Conservation (phyloP, 495 filamentous ascomycete species). For the Cryomyces minteri region DNA sequence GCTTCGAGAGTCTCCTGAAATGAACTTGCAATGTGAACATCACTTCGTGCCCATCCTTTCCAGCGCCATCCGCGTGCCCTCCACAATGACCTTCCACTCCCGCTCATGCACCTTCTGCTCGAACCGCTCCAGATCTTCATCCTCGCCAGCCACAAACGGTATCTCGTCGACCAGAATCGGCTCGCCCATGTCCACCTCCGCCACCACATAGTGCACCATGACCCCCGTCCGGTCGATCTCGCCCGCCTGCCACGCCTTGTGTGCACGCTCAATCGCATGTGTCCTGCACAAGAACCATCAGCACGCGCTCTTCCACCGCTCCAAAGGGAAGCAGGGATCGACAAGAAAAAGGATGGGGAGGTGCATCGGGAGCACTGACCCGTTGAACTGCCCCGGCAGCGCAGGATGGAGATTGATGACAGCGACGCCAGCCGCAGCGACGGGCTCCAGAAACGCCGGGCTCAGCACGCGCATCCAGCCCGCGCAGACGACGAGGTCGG, state of each 20-base stretch:
- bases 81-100: slow-evolving; percentile 19
- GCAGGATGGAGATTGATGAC: slow-evolving; percentile 86
- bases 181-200: slow-evolving; percentile 64
- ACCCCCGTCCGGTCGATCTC: slow-evolving; percentile 65
- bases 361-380: background rate
- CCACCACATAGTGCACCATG: slow-evolving; percentile 88
- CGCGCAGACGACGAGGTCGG: slow-evolving; percentile 50
- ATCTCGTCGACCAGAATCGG: slow-evolving; percentile 59
- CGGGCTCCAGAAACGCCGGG: slow-evolving; percentile 42
- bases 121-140: slow-evolving; percentile 12
- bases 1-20: no score
- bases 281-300: slow-evolving; percentile 35
- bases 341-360: no score
- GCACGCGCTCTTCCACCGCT: no score
- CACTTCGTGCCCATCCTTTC: background rate
- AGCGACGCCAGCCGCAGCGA: slow-evolving; percentile 37
- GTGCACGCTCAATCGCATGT: slow-evolving; percentile 61
- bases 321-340: slow-evolving; percentile 8
- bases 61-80: slow-evolving; percentile 13
- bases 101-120: slow-evolving; percentile 17
- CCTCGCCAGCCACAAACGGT: slow-evolving; percentile 37
- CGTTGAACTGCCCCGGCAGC: slow-evolving; percentile 43
- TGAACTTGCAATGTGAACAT: no score
- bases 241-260: slow-evolving; percentile 51
- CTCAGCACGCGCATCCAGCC: slow-evolving; percentile 64